These are phyloP conservation scores for Chionographis japonica DNA, from an alignment of 106 monocot species.

Conservation along the genomic window DNA sequence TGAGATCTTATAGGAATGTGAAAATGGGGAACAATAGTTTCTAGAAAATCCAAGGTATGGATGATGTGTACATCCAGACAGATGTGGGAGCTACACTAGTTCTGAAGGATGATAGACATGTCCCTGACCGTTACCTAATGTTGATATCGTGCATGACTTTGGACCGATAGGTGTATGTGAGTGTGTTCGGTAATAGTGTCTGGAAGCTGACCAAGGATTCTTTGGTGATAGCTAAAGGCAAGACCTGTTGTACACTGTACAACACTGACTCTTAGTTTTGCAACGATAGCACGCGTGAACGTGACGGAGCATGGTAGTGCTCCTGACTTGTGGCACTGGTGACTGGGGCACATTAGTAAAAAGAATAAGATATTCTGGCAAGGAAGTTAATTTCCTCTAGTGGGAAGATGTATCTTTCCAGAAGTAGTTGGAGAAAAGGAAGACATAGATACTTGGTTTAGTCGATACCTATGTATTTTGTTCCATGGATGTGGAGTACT, in stretches of 20 bases:
- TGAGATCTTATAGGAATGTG: too few species aligned
- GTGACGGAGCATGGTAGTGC: neutral
- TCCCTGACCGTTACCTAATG: neutral
- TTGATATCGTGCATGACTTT: neutral
- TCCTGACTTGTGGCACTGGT: neutral
- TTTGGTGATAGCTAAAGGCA: neutral
- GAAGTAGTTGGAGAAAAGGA: neutral
- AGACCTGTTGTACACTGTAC: neutral
- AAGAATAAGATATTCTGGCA: neutral
- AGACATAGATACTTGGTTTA: neutral
- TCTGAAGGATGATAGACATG: neutral
- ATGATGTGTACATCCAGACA: too few species aligned
- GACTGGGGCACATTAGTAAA: conserved; percentile 4
- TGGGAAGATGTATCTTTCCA: neutral
- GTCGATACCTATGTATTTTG: neutral
- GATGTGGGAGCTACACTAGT: too few species aligned
- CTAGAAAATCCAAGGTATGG: too few species aligned
- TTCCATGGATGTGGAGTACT: neutral
- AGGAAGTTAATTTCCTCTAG: neutral
- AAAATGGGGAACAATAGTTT: too few species aligned
- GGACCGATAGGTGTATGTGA: neutral
- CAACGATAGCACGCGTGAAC: neutral
- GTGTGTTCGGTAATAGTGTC: neutral
- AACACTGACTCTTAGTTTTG: neutral
- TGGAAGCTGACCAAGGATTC: neutral